A percentile compares a stretch with the other conserved stretches of the same genome.
Conservation (phyloP, 208 protist species). For the Acanthamoeba sp. region DNA sequence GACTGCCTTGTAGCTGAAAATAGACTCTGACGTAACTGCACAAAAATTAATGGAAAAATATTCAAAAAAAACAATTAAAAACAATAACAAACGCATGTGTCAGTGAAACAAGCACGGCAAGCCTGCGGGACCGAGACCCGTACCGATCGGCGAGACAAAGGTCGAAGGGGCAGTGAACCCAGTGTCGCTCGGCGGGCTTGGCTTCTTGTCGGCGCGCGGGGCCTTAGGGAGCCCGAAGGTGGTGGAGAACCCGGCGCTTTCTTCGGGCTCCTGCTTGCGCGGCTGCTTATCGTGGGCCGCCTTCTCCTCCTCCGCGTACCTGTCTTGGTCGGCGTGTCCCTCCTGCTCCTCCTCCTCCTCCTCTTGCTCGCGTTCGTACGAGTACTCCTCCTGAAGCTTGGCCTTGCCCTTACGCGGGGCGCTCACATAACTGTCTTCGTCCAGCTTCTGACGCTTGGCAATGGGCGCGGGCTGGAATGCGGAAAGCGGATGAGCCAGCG, state of each 20-base stretch:
- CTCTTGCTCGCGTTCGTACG: not conserved
- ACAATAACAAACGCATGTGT: not conserved
- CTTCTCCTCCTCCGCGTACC: not conserved
- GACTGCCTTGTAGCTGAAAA: constrained; percentile 4
- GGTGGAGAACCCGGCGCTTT: not conserved
- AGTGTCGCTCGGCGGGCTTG: not conserved
- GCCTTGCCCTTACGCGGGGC: not conserved
- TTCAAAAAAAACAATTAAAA: not conserved
- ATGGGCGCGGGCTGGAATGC: not conserved
- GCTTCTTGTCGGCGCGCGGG: not conserved
- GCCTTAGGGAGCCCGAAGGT: not conserved
- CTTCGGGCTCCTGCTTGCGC: not conserved
- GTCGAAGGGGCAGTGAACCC: not conserved
- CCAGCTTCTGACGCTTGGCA: not conserved
- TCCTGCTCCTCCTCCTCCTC: constrained; percentile 3
- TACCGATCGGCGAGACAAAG: constrained; percentile 13
- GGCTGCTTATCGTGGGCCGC: not conserved
- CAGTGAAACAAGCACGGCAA: no score
- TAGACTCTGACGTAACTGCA: not conserved
- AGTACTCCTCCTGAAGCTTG: not conserved
- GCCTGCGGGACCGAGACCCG: not conserved
- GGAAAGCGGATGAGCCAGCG: not conserved
- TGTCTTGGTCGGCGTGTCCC: not conserved
- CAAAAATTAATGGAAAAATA: not conserved
- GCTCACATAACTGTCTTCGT: not conserved